Evolutionary conservation across 768 basidiomycete genomes (phyloP).

Genomic region (Postia placenta): DNA sequence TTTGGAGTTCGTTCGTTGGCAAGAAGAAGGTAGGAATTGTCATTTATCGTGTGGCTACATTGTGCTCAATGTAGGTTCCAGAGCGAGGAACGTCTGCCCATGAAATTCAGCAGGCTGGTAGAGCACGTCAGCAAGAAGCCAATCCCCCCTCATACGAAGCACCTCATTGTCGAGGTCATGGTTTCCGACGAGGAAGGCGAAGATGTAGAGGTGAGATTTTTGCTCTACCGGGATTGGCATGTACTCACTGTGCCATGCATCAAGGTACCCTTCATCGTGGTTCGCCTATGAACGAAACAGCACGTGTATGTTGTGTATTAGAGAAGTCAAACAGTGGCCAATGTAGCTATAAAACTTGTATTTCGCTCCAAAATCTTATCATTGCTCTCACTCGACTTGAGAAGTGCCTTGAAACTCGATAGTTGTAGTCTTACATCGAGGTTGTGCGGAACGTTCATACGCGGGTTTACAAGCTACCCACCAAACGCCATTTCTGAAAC

Average conservation of each 20-base stretch:
- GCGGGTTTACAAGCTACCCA: too few species aligned
- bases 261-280: conserved; percentile 81
- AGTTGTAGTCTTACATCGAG: too few species aligned
- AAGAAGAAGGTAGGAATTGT: conserved; percentile 78
- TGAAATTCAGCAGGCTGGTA: conserved; percentile 89
- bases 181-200: conserved; percentile 87
- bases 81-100: conserved; percentile 82
- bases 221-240: neutral
- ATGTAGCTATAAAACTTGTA: conserved; percentile 1
- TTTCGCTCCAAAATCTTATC: too few species aligned
- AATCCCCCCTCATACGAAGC: conserved; percentile 74
- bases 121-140: conserved; percentile 95
- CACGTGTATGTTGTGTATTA: too few species aligned
- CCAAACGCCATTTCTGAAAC: too few species aligned
- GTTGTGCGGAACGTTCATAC: too few species aligned
- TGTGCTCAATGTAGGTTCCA: conserved; percentile 26
- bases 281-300: conserved; percentile 40
- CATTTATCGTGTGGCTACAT: neutral
- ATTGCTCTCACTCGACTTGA: too few species aligned
- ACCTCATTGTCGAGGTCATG: conserved; percentile 92
- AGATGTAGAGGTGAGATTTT: conserved; percentile 76
- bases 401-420: too few species aligned
- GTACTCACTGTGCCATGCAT: conserved; percentile 3
- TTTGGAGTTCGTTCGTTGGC: conserved; percentile 92
- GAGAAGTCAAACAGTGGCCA: too few species aligned